These are phyloP conservation scores for Albatrellus ellisii DNA, from an alignment of 768 basidiomycete genomes.

Conservation along the genomic window DNA sequence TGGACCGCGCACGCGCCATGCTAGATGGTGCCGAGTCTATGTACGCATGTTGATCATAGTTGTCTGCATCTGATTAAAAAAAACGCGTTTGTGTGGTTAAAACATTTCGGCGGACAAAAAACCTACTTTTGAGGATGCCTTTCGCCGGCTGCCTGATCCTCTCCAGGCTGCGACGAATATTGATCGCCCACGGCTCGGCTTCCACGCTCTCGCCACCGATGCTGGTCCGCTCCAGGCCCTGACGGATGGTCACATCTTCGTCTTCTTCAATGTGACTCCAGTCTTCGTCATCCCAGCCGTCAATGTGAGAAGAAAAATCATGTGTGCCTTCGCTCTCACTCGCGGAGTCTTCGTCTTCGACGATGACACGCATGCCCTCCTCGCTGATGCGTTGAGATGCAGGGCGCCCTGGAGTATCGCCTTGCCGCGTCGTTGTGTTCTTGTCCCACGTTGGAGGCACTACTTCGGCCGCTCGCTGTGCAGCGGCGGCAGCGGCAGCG, in stretches of 20 bases:
- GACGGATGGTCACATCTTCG: slow-evolving; percentile 63
- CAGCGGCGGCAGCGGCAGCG: slow-evolving; percentile 22
- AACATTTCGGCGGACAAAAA: slow-evolving; percentile 9
- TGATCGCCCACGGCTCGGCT: slow-evolving; percentile 67
- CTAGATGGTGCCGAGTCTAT: slow-evolving; percentile 27
- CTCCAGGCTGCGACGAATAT: slow-evolving; percentile 63
- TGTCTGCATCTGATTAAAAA: slow-evolving; percentile 41
- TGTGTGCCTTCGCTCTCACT: slow-evolving; percentile 33
- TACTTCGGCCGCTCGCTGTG: slow-evolving; percentile 19
- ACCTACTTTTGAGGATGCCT: slow-evolving; percentile 81
- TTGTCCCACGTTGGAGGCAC: slow-evolving; percentile 65
- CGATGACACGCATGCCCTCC: slow-evolving; percentile 49
- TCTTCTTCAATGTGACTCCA: slow-evolving; percentile 59
- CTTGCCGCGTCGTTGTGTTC: slow-evolving; percentile 55
- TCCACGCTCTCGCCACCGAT: slow-evolving; percentile 38
- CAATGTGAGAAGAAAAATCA: slow-evolving; percentile 26
- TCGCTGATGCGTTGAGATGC: slow-evolving; percentile 36
- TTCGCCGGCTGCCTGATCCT: slow-evolving; percentile 49
- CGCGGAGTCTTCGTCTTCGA: slow-evolving; percentile 54
- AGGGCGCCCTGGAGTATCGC: slow-evolving; percentile 30
- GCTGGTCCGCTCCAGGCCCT: slow-evolving; percentile 35
- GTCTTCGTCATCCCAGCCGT: slow-evolving; percentile 71
- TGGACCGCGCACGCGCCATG: slow-evolving; percentile 52
- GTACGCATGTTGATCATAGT: slow-evolving; percentile 52
- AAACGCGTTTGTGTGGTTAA: not conserved